phyloP scores from a whole-genome alignment of 345 rosid genomes.

The Jatropha curcas region DNA sequence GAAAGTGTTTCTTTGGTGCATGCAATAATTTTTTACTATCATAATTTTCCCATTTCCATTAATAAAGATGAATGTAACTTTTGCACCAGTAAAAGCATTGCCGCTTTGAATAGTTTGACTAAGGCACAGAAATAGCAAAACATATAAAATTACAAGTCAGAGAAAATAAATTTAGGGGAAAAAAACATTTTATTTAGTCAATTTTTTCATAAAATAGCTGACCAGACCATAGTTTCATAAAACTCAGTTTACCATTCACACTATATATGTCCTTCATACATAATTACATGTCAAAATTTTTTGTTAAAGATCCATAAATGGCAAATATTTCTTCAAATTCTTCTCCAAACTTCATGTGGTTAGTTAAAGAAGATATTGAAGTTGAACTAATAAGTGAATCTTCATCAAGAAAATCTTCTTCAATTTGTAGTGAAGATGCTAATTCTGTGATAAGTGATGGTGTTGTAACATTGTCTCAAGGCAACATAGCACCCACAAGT shows the following conservation, averaged over 20 bases:
- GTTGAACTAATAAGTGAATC: constrained; percentile 1
- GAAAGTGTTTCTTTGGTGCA: no score
- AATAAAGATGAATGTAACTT: no score
- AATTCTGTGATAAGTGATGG: not conserved
- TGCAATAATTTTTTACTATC: no score
- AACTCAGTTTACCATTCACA: not conserved
- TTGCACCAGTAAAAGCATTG: no score
- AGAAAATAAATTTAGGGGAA: no score
- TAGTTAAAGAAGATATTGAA: constrained; percentile 18
- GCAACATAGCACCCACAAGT: not conserved
- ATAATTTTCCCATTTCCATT: no score
- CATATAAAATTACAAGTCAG: no score
- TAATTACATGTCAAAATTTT: not conserved
- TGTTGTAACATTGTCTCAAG: constrained; percentile 4
- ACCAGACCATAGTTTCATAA: no score
- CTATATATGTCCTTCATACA: not conserved
- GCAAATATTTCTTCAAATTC: not conserved
- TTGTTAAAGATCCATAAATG: not conserved
- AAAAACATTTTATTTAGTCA: no score
- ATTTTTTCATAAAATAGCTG: no score
- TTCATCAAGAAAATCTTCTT: constrained; percentile 10
- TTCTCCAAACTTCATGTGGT: constrained; percentile 15
- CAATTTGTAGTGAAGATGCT: not conserved
- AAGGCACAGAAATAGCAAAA: no score
- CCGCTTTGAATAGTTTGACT: no score